phyloP scores from a whole-genome alignment of 1,284 basidiomycete species.

The Ganoderma meredithae region DNA sequence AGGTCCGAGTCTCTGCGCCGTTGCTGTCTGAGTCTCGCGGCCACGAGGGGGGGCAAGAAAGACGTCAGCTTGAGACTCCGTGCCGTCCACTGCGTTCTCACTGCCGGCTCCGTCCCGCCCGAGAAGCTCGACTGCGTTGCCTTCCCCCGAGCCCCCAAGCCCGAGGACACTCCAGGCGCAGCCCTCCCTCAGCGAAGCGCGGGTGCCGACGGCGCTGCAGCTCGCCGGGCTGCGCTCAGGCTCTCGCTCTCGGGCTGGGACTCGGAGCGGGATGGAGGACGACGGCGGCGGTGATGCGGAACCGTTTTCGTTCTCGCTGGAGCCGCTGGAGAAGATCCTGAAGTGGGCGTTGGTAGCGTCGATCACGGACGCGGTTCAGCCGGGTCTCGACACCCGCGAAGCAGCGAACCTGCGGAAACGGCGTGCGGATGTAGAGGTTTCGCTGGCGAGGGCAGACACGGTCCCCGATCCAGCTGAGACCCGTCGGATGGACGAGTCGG shows the following conservation, averaged over 20 bases:
- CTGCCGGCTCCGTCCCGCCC: constrained; percentile 23
- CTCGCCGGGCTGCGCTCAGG: constrained; percentile 19
- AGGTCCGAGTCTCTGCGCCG: no score
- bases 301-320: constrained; percentile 18
- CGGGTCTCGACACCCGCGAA: constrained; percentile 15
- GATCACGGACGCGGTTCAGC: background rate
- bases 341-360: constrained; percentile 33
- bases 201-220: constrained; percentile 29
- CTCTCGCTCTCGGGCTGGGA: no score
- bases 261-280: background rate
- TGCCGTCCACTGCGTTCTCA: constrained; percentile 29
- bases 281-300: background rate
- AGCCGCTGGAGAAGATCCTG: constrained; percentile 39
- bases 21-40: no score
- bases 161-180: background rate
- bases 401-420: background rate
- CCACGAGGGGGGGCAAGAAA: no score
- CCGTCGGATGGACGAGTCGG: no score
- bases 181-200: background rate
- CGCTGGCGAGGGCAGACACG: constrained; percentile 22
- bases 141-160: constrained; percentile 8
- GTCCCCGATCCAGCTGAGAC: background rate
- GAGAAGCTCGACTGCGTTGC: constrained; percentile 26
- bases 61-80: background rate
- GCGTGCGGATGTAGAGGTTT: constrained; percentile 11